Evolutionary conservation across 306 rosid genomes (phyloP), one percentile per base, ranked within the genome.

Genomic region (Pyrus communis): DNA sequence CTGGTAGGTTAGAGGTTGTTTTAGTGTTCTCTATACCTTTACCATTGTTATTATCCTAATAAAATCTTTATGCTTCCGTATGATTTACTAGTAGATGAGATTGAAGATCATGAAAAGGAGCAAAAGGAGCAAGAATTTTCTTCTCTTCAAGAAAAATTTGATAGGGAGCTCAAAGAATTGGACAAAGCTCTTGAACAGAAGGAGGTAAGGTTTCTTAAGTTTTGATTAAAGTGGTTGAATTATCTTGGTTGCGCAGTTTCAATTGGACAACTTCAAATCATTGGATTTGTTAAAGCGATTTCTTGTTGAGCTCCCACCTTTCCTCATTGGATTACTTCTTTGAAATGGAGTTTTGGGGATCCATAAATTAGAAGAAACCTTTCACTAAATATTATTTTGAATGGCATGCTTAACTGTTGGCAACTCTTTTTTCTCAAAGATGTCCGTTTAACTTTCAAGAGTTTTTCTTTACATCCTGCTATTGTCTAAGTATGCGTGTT

Each of bases 151-250:
- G 93, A 96, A 82, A 87, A 90, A 84, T 78, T 91, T 67, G 99
- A 91, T 43, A 85, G 59, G 78, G 99, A 96, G 84, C 93, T 96
- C 57, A 96, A 89, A 80, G 99, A 92, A 80, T 84, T 96, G 85
- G 99, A 96, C 70, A 92, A 86, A 82, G 89, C 82, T 80, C 98
- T 96, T 61, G 99, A 96, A 79, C 97, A 90, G 70, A 96, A 96
- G 84, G 98, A 96, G 99, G 99, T 95, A 76, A 78, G 52, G 58
- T 35, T 67, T n/a, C 33, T 28, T 28, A 9, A 18, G 52, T 73
- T 49, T 73, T 52, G 19, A 79, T 30, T 71, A 43, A 52, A 62
- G 11, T 55, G n/a, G 64, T 33, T 31, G 38, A 23, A 40, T 22
- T 31, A 30, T 66, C 30, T 76, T 75, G 30, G 65, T 38, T 52